Base-by-base conservation (phyloP, 495 filamentous ascomycete genomes). In the Aspergillus bertholletiae region DNA sequence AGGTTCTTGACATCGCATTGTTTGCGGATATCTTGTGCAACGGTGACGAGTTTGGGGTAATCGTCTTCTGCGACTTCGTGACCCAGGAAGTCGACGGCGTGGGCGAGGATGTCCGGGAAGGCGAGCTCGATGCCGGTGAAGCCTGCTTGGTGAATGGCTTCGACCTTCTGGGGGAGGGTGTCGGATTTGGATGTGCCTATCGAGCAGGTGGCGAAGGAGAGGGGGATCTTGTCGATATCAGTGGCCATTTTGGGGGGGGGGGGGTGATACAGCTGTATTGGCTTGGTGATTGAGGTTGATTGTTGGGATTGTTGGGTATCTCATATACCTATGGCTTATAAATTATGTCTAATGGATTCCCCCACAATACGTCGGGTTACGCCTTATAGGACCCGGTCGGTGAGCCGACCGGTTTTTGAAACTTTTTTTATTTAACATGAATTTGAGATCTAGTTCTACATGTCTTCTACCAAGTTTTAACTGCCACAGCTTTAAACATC, bases 111-210 rank as follows among this genome's bases (percentile, higher is more conserved):
- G 56, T 92, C 88, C 0, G 87, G 87, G 64, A 92, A 88, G 18
- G 83, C 84, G 3, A 93, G 80, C 61, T 93, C 89, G 48, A 92
- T 86, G 15, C 76, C 85, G 17, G 74, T 65, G 68, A 90, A 92
- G 13, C 86, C 85, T 1, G 88, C 86, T 15, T 69, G 63, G 30
- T 79, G 72, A 51, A 92, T 85, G 26, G 87, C 85, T 48, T 83
- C 70, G 23, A 92, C 80, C 60, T 87, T 89, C 40, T 78, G 62
- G 3, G 77, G 80, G 20, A 92, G 78, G 2, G 81, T 80, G 62
- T 85, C 79, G 15, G 71, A 60, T 2, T 73, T 68, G 45, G 30
- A 32, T 7, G 59, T 60, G 46, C 81, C 84, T 30, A 90, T 82
- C 21, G 84, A 88, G 64, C 81, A 84, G 55, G 80, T 80, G 22